These are phyloP conservation scores for Botrytis sinoallii DNA, from an alignment of 2,329 filamentous ascomycete species.

Conservation along the genomic window DNA sequence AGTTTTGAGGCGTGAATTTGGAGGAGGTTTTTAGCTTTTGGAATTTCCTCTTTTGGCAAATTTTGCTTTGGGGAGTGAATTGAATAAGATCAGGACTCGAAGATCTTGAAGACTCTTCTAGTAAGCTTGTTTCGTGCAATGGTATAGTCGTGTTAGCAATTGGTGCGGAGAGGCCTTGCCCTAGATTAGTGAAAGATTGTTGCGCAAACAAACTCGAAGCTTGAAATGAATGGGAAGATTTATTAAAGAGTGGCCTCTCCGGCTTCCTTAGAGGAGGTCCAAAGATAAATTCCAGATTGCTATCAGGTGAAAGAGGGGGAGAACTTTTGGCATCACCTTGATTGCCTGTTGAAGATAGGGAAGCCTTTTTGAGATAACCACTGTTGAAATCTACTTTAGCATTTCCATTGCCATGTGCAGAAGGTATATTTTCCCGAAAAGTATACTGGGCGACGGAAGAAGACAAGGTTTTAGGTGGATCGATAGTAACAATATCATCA, in stretches of 20 bases:
- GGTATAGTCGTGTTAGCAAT: neutral
- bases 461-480: neutral
- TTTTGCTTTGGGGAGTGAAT: conserved; percentile 5
- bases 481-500: neutral
- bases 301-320: neutral
- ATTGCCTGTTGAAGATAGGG: neutral
- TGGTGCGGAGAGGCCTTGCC: neutral
- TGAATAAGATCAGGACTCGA: conserved; percentile 2
- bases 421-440: neutral
- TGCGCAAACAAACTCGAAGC: neutral
- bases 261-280: neutral
- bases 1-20: conserved; percentile 5
- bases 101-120: neutral
- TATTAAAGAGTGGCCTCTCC: neutral
- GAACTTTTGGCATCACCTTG: conserved; percentile 4
- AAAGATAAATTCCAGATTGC: neutral
- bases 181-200: neutral
- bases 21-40: neutral
- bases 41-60: neutral
- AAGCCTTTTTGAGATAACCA: neutral
- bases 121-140: neutral
- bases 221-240: neutral
- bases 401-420: neutral
- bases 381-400: neutral
- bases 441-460: neutral